Base-by-base conservation (phyloP, 2,329 filamentous ascomycete species). In the Talaromyces atroroseus region DNA sequence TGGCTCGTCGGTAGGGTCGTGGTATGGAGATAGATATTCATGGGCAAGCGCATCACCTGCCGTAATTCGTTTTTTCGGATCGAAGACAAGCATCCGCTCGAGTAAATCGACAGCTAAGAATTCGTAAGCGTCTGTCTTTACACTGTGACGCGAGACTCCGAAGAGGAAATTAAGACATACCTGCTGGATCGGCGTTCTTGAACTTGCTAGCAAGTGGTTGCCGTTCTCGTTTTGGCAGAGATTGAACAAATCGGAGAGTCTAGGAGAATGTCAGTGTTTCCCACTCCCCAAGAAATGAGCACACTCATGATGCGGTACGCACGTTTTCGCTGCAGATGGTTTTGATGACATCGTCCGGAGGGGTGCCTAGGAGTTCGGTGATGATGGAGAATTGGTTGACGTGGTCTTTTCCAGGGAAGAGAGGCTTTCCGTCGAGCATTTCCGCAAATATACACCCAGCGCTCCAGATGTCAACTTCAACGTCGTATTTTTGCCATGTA, bases 351-450 rank as follows among this genome's bases (percentile, higher is more conserved):
- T 99, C 94, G 73, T 97, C 92, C 36, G 94, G 94, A 11, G 94
- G 94, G 34, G 94, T 97, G 48, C 94, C 94, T 45, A 99, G 82
- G 40, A 99, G 83, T 74, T 99, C 94, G 20, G 94, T 99, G 72
- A 99, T 99, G 79, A 99, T 99, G 63, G 92, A 96, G 76, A 99
- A 99, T 74, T 99, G 94, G 77, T 99, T 96, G 75, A 99, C 94
- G 71, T 99, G 94, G 71, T 99, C 94, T 78, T 99, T 99, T 72
- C 94, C 94, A 0, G 94, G 94, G 81, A 99, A 99, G 21, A 99
- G 79, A 32, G 94, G 94, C 78, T 97, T 97, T 71, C 94, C 94
- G 77, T 96, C 92, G 58, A 99, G 82, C 94, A 99, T 99, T 78
- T 99, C 94, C 44, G 94, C 94, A 66, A 99, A 97, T 71, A 99